Evolutionary conservation across 345 rosid genomes (phyloP), one percentile per base, ranked within the genome.

Genomic region (Salix suchowensis): DNA sequence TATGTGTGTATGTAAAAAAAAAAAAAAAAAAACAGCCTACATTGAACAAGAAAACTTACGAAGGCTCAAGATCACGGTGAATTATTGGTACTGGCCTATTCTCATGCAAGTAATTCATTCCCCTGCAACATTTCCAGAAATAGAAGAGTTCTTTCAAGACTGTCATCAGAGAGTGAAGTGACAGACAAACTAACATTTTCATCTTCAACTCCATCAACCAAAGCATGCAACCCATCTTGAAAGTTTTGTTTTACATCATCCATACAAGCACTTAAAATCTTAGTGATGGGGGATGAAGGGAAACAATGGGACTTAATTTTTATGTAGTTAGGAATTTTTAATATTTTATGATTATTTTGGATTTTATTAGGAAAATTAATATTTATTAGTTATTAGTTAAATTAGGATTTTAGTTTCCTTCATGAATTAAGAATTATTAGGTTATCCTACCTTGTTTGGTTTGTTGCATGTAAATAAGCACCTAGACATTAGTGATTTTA

Each of bases 61-160:
- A 96, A 81, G 99, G 99, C 89, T 96, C 98, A 76, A 96, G 98
- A 85, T 96, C 98, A 4, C 94, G 94, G 79, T 96, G 99, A 81
- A 96, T 93, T 69, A 96, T 93, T 36, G 99, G 98, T 66, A 37
- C 89, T n/a, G 91, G 97, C 84, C 81, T 89, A 78, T 88, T 92
- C 86, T 92, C 96, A 77, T 94, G 99, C 88, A 93, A 88, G 78
- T 93, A 96, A 82, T 84, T 93, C 94, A 96, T 86, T 80, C 99
- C 99, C 93, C 98, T 96, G 89, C 68, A 83, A 73, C 66, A 61
- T 66, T 42, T 13, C 16, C 76, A 66, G 14, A 54, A 7, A 52
- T 62, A 12, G 36, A 65, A 76, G 32, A 77, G 26, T 18, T 75
- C 76, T 55, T 65, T 77, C 75, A 70, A 7, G 58, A 58, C 65